These are phyloP conservation scores for Claviceps arundinis DNA, from an alignment of 2,329 filamentous ascomycete species.

Conservation along the genomic window DNA sequence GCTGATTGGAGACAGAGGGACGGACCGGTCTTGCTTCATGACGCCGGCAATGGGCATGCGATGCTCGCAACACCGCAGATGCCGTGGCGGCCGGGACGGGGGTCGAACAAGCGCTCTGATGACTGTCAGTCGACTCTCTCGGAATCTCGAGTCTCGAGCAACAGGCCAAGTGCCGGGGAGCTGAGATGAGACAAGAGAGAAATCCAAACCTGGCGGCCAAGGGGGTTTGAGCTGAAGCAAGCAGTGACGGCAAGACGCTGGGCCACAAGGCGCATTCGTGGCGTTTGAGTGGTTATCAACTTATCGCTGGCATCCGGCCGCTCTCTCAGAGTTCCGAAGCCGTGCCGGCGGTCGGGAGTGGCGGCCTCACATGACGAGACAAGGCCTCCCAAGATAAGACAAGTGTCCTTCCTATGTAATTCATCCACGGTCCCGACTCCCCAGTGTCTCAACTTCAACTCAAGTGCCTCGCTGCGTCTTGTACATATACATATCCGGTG, in stretches of 20 bases:
- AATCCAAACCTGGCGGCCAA: neutral
- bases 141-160: neutral
- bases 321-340: neutral
- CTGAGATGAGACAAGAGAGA: neutral
- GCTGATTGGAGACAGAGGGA: neutral
- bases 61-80: neutral
- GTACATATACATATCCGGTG: neutral
- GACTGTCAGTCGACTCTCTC: neutral
- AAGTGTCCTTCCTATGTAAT: neutral
- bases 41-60: neutral
- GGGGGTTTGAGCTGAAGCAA: neutral
- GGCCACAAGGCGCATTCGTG: constrained; percentile 17
- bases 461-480: neutral
- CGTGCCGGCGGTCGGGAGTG: neutral
- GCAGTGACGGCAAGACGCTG: constrained; percentile 10
- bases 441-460: neutral
- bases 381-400: neutral
- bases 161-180: neutral
- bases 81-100: neutral
- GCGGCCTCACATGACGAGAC: neutral
- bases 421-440: neutral
- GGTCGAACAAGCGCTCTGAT: too few species aligned
- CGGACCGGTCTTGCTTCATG: neutral
- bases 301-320: neutral
- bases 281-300: constrained; percentile 17